A percentile compares a stretch with the other conserved stretches of the same genome.
These are phyloP conservation scores for Whalleya microplaca DNA, from an alignment of 2,329 filamentous ascomycete genomes.

Conservation along the genomic window DNA sequence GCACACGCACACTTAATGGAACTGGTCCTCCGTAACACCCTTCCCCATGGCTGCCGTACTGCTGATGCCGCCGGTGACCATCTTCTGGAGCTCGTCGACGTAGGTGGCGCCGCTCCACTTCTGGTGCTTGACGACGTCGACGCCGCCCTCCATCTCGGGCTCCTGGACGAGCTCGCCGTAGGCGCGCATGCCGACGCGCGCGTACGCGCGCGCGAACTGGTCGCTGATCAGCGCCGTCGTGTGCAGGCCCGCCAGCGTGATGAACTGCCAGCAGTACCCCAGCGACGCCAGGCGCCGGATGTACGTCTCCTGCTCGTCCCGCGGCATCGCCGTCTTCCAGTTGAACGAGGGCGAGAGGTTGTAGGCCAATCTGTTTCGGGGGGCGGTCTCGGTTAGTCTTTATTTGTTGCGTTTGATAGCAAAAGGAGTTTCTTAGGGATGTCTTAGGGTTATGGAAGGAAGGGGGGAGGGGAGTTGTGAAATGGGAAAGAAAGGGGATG, in stretches of 20 bases:
- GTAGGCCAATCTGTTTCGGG: constrained; percentile 85
- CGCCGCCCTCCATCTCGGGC: constrained; percentile 87
- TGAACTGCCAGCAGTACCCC: constrained; percentile 99
- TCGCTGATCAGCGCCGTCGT: constrained; percentile 92
- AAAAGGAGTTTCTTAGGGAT: background rate
- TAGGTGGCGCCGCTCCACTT: constrained; percentile 98
- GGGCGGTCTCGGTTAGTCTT: constrained; percentile 15
- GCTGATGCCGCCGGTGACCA: constrained; percentile 92
- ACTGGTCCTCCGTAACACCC: constrained; percentile 98
- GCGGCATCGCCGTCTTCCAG: constrained; percentile 97
- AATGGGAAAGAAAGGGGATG: background rate
- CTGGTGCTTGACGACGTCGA: constrained; percentile 98
- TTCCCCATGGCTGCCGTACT: constrained; percentile 95
- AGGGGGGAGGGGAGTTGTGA: background rate
- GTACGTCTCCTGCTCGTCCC: constrained; percentile 93
- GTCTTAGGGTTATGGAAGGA: background rate
- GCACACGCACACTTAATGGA: constrained; percentile 55
- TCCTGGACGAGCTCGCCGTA: constrained; percentile 98
- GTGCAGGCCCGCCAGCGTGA: constrained; percentile 96
- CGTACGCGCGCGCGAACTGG: constrained; percentile 83
- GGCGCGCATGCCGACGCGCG: constrained; percentile 85
- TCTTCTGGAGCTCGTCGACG: constrained; percentile 92
- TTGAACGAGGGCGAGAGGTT: constrained; percentile 99
- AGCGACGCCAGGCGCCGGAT: constrained; percentile 84
- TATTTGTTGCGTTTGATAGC: background rate